Conservation (phyloP, 108 stramenopile species). For the Tribonema minus region DNA sequence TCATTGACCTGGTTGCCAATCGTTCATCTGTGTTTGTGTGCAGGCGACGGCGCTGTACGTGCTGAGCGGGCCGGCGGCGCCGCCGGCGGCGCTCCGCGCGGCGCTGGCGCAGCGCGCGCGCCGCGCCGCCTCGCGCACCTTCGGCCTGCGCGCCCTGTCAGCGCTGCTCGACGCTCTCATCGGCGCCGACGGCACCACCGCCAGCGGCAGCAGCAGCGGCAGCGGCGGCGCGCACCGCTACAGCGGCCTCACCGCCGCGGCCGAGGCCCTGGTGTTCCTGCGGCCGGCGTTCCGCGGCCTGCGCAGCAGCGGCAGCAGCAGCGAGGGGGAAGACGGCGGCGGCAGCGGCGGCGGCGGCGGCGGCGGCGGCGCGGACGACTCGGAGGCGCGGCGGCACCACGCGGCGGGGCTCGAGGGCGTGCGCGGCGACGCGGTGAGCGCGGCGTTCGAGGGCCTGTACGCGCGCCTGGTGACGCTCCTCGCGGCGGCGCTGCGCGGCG, state of each 20-base stretch:
- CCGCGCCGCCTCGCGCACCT: slow-evolving; percentile 27
- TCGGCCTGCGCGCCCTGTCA: slow-evolving; percentile 17
- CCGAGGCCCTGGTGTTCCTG: slow-evolving; percentile 33
- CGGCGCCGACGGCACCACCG: no score
- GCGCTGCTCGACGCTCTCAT: no score
- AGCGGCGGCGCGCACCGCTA: no score
- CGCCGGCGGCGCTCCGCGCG: slow-evolving; percentile 12
- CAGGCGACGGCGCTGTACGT: slow-evolving; percentile 16
- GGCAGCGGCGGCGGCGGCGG: neutral
- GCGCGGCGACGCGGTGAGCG: neutral
- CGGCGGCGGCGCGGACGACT: neutral
- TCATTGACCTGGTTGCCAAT: no score
- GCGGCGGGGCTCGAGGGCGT: neutral
- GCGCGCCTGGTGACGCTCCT: slow-evolving; percentile 28
- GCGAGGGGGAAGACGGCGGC: neutral
- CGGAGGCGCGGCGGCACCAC: neutral
- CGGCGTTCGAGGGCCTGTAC: slow-evolving; percentile 44
- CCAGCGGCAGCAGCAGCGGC: no score
- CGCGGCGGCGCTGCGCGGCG: neutral
- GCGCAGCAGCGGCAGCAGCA: slow-evolving; percentile 22
- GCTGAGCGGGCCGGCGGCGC: slow-evolving; percentile 7
- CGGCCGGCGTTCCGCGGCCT: slow-evolving; percentile 29
- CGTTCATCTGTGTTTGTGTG: no score
- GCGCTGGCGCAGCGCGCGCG: slow-evolving; percentile 4
- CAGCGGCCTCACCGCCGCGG: no score